Base-by-base conservation (phyloP, 352 stramenopile species). In the Halophytophthora batemanensis region DNA sequence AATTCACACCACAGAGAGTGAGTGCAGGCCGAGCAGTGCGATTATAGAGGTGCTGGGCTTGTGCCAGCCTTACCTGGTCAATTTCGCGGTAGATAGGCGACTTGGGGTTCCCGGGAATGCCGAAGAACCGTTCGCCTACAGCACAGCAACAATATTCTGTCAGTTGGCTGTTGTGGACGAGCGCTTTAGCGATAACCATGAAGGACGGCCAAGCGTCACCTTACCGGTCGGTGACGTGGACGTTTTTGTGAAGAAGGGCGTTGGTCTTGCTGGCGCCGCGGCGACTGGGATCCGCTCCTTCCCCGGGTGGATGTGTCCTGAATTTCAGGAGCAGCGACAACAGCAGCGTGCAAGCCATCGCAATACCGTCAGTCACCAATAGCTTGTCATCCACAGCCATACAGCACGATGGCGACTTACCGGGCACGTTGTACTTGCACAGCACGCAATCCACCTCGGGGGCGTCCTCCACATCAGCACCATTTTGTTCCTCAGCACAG, bases 341-440 rank as follows among this genome's bases (percentile, higher is more conserved):
- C 15, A 41, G 19, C 38, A 45, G 6, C 22, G 25, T 6, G 6
- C 6, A 38, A 22, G 12, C 42, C 31, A 40, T 43, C 36, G 18
- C 10, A 18, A 17, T 6, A 36, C 31, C 6, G 8, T 14, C 15
- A 12, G 6, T 28, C 17, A 31, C 12, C 19, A 29, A 7, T 44
- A 15, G 39, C 13, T 40, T 3, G 22, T 2, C 12, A 7, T 12
- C 15, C 23, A 33, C 2, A 23, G 23, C 29, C 3, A 33, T 12
- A 12, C n/a, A 23, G 31, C 13, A 12, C 10, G 3, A 7, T n/a
- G 18, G 35, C 34, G 8, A 34, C 51, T 42, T 62, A 82, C 81
- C 82, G 46, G 79, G 53, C 8, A 93, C 82, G 21, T 88, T 86
- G 63, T 74, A 93, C 50, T 90, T 87, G 67, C 82, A 93, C 36